Base-by-base conservation (phyloP, 2,329 filamentous ascomycete genomes). In the Didymella segeticola region DNA sequence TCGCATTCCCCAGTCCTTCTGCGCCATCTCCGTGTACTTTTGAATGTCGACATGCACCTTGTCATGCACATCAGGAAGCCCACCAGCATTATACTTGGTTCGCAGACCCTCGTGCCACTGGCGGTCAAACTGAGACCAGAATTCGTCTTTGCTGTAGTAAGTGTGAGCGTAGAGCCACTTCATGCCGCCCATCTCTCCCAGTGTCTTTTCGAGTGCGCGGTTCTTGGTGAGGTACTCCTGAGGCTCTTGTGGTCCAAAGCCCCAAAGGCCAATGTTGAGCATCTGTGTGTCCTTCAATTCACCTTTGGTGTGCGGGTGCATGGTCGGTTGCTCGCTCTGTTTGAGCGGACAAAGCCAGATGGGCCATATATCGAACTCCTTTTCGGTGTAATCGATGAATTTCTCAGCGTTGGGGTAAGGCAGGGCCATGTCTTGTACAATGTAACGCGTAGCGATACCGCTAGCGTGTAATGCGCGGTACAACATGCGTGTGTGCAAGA, bases 101-200 rank as follows among this genome's bases (percentile, higher is more conserved):
- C 87, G 75, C 46, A 89, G 72, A 2, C 66, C 70, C 37, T 88
- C 82, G 57, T 90, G 89, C 65, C 83, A 83, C 7, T 75, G 62
- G 30, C 79, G 77, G 66, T 88, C 82, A 56, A 89, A 90, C 47
- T 83, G 79, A 9, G 76, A 70, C 87, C 87, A 89, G 68, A 90
- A 90, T 59, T 90, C 87, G 0, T 83, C 80, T 66, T 88, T 83
- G 3, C 80, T 83, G 69, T 89, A 89, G 71, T 86, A 89, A 0
- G 85, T 84, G 52, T 89, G 86, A 1, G 86, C 86, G 58, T 90
- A 90, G 1, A 90, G 74, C 78, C 86, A 89, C 72, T 89, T 89
- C 77, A 85, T 86, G 5, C 88, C 88, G 2, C 82, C 79, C 6
- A 87, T 77, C 22, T 83, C 80, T 8, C 79, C 78, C 0, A 89